phyloP scores from a whole-genome alignment of 306 rosid species.

The Medicago arabica region DNA sequence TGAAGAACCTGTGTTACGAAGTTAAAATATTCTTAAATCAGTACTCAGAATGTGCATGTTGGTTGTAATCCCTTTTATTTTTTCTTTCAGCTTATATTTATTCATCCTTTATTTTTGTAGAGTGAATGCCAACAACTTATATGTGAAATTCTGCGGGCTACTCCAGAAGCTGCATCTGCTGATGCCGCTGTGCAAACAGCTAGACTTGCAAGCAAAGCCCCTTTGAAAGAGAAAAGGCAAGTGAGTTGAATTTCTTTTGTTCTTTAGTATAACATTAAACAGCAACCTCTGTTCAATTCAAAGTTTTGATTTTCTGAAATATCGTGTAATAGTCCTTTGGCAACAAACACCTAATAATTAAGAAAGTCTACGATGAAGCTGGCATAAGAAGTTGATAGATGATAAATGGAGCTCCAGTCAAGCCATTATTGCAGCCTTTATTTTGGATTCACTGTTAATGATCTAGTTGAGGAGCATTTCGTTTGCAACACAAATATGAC shows the following conservation, averaged over 20 bases:
- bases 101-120: constrained; percentile 50
- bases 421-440: constrained; percentile 15
- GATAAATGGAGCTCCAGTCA: constrained; percentile 28
- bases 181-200: constrained; percentile 99
- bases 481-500: constrained; percentile 32
- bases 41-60: constrained; percentile 14
- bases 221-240: constrained; percentile 89
- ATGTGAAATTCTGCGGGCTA: constrained; percentile 98
- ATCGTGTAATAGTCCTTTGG: constrained; percentile 25
- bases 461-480: constrained; percentile 12
- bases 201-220: constrained; percentile 94
- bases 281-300: constrained; percentile 2
- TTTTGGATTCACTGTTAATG: constrained; percentile 15
- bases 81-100: constrained; percentile 32
- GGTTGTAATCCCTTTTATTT: constrained; percentile 24
- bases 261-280: constrained; percentile 36
- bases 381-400: constrained; percentile 12
- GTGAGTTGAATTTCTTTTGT: constrained; percentile 47
- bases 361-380: constrained; percentile 28
- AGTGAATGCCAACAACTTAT: constrained; percentile 99
- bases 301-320: constrained; percentile 16
- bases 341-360: constrained; percentile 27
- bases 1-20: constrained; percentile 9
- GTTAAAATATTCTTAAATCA: constrained; percentile 16
- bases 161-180: constrained; percentile 99